A percentile compares a stretch with the other conserved stretches of the same genome.
phyloP scores from a whole-genome alignment of 2,329 filamentous ascomycete genomes.

The Fusarium sp. region DNA sequence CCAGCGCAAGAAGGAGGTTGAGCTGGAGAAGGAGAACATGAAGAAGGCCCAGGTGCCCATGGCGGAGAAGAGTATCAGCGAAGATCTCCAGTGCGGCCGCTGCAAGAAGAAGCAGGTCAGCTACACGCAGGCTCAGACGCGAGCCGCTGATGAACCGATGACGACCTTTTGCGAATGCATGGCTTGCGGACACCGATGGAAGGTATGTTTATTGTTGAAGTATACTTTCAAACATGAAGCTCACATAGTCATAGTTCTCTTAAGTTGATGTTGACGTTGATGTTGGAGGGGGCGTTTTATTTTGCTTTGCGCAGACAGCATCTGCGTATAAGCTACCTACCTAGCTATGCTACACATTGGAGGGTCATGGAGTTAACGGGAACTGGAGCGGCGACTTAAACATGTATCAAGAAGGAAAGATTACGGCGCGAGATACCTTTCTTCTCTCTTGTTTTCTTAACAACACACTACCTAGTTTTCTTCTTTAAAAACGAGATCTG shows the following conservation, averaged over 20 bases:
- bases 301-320: constrained; percentile 27
- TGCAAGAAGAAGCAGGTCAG: constrained; percentile 95
- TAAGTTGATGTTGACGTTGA: constrained; percentile 17
- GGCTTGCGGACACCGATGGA: constrained; percentile 77
- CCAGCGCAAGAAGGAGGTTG: constrained; percentile 79
- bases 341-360: constrained; percentile 11
- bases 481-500: constrained; percentile 4
- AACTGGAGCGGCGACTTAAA: constrained; percentile 40
- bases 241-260: constrained; percentile 40
- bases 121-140: constrained; percentile 96
- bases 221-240: neutral
- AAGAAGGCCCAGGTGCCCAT: constrained; percentile 95
- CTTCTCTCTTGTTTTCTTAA: constrained; percentile 30
- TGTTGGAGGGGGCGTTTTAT: constrained; percentile 33
- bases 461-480: constrained; percentile 13
- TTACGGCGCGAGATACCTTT: constrained; percentile 38
- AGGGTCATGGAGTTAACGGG: constrained; percentile 41
- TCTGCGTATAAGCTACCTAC: constrained; percentile 10
- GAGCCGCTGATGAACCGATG: constrained; percentile 94
- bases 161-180: constrained; percentile 81
- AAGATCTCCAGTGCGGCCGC: constrained; percentile 88
- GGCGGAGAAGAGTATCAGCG: constrained; percentile 89
- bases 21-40: constrained; percentile 92
- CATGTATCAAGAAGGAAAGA: constrained; percentile 41
- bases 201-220: constrained; percentile 61